Base-by-base conservation (phyloP, 345 rosid species). In the Citrus sinensis region DNA sequence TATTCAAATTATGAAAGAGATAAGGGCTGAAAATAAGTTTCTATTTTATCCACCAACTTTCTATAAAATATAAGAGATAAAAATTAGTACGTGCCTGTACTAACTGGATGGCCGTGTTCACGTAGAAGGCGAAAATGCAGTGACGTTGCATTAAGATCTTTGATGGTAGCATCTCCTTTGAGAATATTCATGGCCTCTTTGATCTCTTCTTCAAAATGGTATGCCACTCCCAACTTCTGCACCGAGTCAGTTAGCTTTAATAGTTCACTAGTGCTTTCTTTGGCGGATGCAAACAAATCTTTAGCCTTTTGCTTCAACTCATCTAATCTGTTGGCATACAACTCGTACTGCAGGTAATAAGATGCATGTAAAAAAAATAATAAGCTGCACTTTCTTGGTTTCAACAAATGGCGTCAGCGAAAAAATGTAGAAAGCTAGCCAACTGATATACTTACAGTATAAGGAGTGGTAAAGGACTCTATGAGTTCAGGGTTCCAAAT, bases 131-230 rank as follows among this genome's bases (percentile, higher is more conserved):
- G 68, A 49, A 80, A 81, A 13, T 77, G 73, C 40, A 76, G 22
- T 1, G 80, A 25, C 3, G 69, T 66, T 13, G 54, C 29, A 16
- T 71, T 29, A 42, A 81, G 83, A 77, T 81, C 78, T 2, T 30
- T 4, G 17, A 2, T 17, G 29, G 58, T 37, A 24, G 20, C 69
- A 37, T 49, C 24, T 8, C 10, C 2, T 30, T 5, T 19, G 55
- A 54, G 17, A 62, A 24, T 30, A 51, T 35, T 19, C 30, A 75
- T 59, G 34, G 30, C 70, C 13, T 67, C 60, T 35, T 77, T 49
- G 14, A 81, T 81, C 64, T 77, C 78, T 16, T n/a, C 55, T 19
- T 72, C 70, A 54, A 66, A 77, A 59, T 81, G 74, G 39, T 77
- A 42, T 4, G 74, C 78, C 8, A 81, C 32, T 58, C 80, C 80